These are phyloP conservation scores for Cicer pinnatifidum DNA, from an alignment of 306 rosid genomes.

Conservation along the genomic window DNA sequence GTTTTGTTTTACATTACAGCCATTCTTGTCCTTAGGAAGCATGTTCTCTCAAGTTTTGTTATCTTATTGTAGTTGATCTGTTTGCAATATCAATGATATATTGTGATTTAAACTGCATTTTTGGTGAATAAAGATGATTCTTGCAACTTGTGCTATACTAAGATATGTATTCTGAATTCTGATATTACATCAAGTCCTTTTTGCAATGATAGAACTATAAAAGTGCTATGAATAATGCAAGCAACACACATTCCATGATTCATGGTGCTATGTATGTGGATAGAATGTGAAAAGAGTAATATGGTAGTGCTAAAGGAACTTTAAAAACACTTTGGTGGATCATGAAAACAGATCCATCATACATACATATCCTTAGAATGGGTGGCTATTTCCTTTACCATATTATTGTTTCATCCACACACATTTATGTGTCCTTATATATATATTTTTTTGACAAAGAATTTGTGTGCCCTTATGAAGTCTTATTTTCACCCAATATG, in stretches of 20 bases:
- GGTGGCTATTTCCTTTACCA: constrained; percentile 27
- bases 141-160: constrained; percentile 4
- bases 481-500: constrained; percentile 21
- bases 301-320: constrained; percentile 10
- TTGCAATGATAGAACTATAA: no score
- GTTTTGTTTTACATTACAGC: no score
- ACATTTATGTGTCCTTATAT: no score
- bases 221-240: no score
- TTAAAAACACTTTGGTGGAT: constrained; percentile 26
- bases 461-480: constrained; percentile 37
- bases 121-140: neutral
- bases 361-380: neutral
- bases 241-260: no score
- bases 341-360: constrained; percentile 26
- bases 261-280: neutral
- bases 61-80: neutral
- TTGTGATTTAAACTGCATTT: neutral
- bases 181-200: no score
- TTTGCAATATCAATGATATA: neutral
- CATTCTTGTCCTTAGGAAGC: neutral
- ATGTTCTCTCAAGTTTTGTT: neutral
- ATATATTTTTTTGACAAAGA: no score
- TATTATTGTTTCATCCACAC: neutral
- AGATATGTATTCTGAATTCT: neutral
- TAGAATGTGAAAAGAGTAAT: constrained; percentile 6